Conservation (phyloP, 208 protist species). For the Porcisia deanei region DNA sequence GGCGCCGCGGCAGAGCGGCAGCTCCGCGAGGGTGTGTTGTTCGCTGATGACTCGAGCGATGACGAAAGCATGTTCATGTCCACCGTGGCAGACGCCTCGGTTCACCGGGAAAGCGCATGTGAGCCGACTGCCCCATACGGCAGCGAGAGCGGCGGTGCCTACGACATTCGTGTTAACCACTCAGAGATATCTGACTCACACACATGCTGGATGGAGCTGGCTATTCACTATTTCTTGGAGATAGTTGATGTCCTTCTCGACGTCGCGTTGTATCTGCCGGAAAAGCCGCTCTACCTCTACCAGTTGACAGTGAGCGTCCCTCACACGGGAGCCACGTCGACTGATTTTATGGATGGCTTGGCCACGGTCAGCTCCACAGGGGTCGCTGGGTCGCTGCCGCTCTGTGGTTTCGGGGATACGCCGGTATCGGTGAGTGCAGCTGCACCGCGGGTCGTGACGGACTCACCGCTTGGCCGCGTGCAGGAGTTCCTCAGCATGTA, state of each 20-base stretch:
- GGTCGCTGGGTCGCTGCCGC: slow-evolving; percentile 10
- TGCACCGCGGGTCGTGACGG: neutral
- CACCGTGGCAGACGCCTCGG: slow-evolving; percentile 14
- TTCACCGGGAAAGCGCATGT: slow-evolving; percentile 8
- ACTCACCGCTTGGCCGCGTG: slow-evolving; percentile 31
- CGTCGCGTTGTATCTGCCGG: slow-evolving; percentile 33
- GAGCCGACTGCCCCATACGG: slow-evolving; percentile 9
- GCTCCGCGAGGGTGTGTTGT: slow-evolving; percentile 24
- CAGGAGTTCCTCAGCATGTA: slow-evolving; percentile 48
- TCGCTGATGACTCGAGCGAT: slow-evolving; percentile 20
- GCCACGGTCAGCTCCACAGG: slow-evolving; percentile 9
- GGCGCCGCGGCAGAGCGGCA: slow-evolving; percentile 24
- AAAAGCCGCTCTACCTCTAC: slow-evolving; percentile 45
- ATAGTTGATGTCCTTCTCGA: slow-evolving; percentile 57
- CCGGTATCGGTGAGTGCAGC: neutral
- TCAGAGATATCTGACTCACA: slow-evolving; percentile 18
- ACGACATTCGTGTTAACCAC: slow-evolving; percentile 10
- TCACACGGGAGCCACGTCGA: neutral
- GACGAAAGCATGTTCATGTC: slow-evolving; percentile 16
- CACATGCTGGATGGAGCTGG: slow-evolving; percentile 47
- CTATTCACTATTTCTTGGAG: slow-evolving; percentile 66
- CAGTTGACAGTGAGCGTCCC: slow-evolving; percentile 33
- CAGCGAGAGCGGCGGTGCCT: slow-evolving; percentile 13
- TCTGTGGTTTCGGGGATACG: slow-evolving; percentile 8
- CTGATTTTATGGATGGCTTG: slow-evolving; percentile 15